Evolutionary conservation across 176 grass and related monocot genomes (phyloP).

Genomic region (Coix lacrymajobi): DNA sequence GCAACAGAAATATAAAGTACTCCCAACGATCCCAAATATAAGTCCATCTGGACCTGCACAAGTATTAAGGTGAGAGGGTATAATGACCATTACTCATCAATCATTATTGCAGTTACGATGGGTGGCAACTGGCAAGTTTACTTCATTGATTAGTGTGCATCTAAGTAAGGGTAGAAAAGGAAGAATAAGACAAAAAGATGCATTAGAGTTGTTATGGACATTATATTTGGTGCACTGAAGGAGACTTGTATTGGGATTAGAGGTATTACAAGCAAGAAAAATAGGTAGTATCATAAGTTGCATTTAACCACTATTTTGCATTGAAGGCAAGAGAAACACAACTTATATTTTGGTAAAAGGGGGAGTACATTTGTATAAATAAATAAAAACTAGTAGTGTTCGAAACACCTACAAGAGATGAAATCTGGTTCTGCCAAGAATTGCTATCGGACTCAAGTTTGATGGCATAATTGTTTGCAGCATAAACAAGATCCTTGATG

Average conservation of each 20-base stretch:
- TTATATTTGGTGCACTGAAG: not conserved
- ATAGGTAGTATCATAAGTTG: not conserved
- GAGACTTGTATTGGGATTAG: not conserved
- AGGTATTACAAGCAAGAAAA: not conserved
- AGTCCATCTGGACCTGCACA: not conserved
- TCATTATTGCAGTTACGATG: not conserved
- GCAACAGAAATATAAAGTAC: not conserved
- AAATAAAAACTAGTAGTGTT: not conserved
- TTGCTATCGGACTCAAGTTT: constrained; percentile 72
- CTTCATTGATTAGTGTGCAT: not conserved
- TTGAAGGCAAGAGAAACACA: not conserved
- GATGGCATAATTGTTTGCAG: constrained; percentile 53
- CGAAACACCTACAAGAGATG: constrained; percentile 64
- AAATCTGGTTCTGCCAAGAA: constrained; percentile 63
- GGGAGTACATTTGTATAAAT: not conserved
- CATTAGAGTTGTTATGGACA: not conserved
- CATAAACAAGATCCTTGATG: constrained; percentile 64
- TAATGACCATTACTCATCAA: not conserved
- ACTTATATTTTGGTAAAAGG: not conserved
- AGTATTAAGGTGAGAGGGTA: not conserved
- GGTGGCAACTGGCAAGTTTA: not conserved
- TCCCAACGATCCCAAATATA: not conserved
- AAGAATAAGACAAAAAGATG: not conserved
- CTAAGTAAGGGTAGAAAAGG: not conserved
- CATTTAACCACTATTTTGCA: constrained; percentile 3